phyloP scores from a whole-genome alignment of 2,329 filamentous ascomycete genomes.

The Pseudocercospora fijiensis region DNA sequence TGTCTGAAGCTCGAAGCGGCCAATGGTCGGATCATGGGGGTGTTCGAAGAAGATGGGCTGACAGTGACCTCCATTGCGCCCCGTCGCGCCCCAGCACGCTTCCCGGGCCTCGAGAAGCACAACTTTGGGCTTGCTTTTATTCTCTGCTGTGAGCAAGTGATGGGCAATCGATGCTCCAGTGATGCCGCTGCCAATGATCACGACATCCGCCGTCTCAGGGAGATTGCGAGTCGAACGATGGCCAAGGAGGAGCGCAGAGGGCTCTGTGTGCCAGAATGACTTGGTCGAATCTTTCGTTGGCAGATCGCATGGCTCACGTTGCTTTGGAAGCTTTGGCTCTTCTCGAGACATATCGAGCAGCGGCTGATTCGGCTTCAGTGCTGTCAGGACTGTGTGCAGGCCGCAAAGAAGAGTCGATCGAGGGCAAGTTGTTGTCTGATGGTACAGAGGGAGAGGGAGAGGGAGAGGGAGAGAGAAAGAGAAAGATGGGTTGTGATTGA shows the following conservation, averaged over 20 bases:
- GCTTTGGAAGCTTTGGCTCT: conserved; percentile 23
- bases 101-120: conserved; percentile 76
- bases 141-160: conserved; percentile 42
- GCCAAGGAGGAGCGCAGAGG: conserved; percentile 63
- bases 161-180: conserved; percentile 71
- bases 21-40: conserved; percentile 55
- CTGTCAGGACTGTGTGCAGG: not conserved
- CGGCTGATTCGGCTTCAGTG: too few species aligned
- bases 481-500: not conserved
- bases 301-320: conserved; percentile 26
- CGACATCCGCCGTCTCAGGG: conserved; percentile 63
- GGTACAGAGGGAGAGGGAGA: not conserved
- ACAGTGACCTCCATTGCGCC: conserved; percentile 67
- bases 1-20: conserved; percentile 70
- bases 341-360: conserved; percentile 19
- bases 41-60: conserved; percentile 67
- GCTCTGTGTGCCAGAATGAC: conserved; percentile 74
- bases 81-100: conserved; percentile 79
- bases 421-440: not conserved
- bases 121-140: conserved; percentile 55
- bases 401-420: not conserved
- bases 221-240: conserved; percentile 66
- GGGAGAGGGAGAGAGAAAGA: not conserved
- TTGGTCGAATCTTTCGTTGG: conserved; percentile 30
- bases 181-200: conserved; percentile 74